Evolutionary conservation across 164 flowering plant species (phyloP).

Genomic region (Macadamia integrifolia): DNA sequence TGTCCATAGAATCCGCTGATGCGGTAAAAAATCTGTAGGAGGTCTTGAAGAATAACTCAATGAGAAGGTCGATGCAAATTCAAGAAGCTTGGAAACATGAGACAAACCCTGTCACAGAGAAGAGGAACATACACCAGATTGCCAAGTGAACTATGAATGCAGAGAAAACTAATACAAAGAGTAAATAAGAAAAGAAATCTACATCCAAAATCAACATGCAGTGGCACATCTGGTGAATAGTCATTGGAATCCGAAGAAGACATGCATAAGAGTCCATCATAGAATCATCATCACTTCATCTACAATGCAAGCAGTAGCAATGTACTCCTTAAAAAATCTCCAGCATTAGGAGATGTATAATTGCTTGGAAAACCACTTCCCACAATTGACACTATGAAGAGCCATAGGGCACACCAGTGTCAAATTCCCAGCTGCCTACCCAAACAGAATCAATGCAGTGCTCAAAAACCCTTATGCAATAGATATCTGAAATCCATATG

Average conservation of each 20-base stretch:
- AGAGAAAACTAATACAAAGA: neutral
- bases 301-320: too few species aligned
- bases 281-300: neutral
- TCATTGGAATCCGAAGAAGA: neutral
- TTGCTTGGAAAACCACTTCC: too few species aligned
- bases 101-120: conserved; percentile 35
- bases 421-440: too few species aligned
- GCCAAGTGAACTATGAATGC: neutral
- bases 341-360: too few species aligned
- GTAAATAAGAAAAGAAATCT: neutral
- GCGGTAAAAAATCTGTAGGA: conserved; percentile 64
- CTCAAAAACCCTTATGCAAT: too few species aligned
- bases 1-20: conserved; percentile 67
- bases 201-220: neutral
- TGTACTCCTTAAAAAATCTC: too few species aligned
- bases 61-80: conserved; percentile 43
- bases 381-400: too few species aligned
- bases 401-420: too few species aligned
- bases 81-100: conserved; percentile 26
- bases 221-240: neutral
- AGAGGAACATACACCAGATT: neutral
- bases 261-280: neutral
- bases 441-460: too few species aligned
- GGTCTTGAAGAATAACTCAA: conserved; percentile 60
- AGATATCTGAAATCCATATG: too few species aligned